These are phyloP conservation scores for Trichoderma arundinaceum DNA, from an alignment of 2,329 filamentous ascomycete genomes.

Conservation along the genomic window DNA sequence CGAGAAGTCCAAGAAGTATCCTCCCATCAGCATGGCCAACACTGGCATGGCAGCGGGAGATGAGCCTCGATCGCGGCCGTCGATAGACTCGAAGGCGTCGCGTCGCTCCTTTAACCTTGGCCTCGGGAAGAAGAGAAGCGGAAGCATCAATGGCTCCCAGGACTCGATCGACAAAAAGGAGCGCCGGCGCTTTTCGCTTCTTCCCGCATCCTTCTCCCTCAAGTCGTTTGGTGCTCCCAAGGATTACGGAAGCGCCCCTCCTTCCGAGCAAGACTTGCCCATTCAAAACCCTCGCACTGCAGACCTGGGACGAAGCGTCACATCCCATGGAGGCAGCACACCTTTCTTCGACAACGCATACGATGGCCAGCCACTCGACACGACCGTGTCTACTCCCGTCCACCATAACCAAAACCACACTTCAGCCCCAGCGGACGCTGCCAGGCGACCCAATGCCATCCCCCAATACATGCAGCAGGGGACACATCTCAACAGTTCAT, in stretches of 20 bases:
- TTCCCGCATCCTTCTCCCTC: conserved; percentile 68
- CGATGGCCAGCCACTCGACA: conserved; percentile 46
- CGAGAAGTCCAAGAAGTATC: conserved; percentile 76
- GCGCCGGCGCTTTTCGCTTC: conserved; percentile 72
- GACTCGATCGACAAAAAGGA: conserved; percentile 61
- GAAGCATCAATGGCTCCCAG: conserved; percentile 65
- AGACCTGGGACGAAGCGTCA: conserved; percentile 43
- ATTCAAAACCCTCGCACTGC: conserved; percentile 53
- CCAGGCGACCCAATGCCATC: conserved; percentile 50
- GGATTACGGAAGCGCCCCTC: conserved; percentile 55
- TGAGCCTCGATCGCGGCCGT: conserved; percentile 59
- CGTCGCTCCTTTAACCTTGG: conserved; percentile 74
- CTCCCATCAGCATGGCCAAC: conserved; percentile 88
- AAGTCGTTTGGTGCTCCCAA: conserved; percentile 65
- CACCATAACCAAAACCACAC: conserved; percentile 48
- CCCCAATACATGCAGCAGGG: conserved; percentile 55
- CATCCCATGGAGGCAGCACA: conserved; percentile 45
- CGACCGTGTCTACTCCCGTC: conserved; percentile 44
- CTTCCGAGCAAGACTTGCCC: conserved; percentile 57
- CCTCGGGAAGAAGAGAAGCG: conserved; percentile 72
- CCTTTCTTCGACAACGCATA: conserved; percentile 50
- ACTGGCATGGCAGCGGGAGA: conserved; percentile 52
- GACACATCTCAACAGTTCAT: conserved; percentile 56
- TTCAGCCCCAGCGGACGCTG: conserved; percentile 47
- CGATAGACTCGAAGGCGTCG: conserved; percentile 70